Evolutionary conservation across 495 filamentous ascomycete genomes (phyloP), one percentile per base, ranked within the genome.

Genomic region (Talaromyces proteolyticus): DNA sequence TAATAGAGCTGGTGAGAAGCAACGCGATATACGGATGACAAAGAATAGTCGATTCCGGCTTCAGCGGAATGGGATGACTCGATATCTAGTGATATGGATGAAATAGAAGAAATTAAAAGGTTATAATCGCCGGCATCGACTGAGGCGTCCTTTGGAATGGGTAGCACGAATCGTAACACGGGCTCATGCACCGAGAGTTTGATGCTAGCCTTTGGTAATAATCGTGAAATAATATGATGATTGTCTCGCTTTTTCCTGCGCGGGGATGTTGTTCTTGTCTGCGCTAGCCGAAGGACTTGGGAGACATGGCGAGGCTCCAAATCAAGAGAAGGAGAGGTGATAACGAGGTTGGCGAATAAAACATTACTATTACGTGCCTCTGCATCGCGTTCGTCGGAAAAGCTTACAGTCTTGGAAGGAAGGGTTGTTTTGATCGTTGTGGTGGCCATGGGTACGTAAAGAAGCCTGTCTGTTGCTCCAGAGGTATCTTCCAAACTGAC

Each of bases 361-460:
- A 99, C 90, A 61, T 99, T 99, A 14, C 88, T 86, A 57, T 99
- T 99, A 38, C 91, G 81, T 58, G 97, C 89, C 57, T 86, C 85
- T 2, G 85, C 82, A 53, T 87, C 86, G 50, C 77, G 79, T 19
- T 86, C 83, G 47, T 86, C 80, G 14, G 82, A 82, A 19, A 88
- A 78, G 63, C 89, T 85, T 11, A 99, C 84, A 0, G 88, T 95
- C 64, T 97, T 96, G 0, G 93, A 95, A 0, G 94, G 94, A 5
- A 99, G 67, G 4, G 93, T 99, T 0, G 93, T 97, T 53, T 89
- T 89, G 24, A 95, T 82, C 0, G 93, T 99, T 18, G 90, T 94
- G 4, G 93, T 99, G 21, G 92, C 88, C 94, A 99, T 99, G 0
- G 93, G 93, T 23, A 99, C 82, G 63, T 97, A 97, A 14, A 94